Percentiles rank a stretch among this genome's conserved stretches.
These are phyloP conservation scores for Juncus effusus DNA, from an alignment of 176 grass and related monocot species.

Conservation along the genomic window DNA sequence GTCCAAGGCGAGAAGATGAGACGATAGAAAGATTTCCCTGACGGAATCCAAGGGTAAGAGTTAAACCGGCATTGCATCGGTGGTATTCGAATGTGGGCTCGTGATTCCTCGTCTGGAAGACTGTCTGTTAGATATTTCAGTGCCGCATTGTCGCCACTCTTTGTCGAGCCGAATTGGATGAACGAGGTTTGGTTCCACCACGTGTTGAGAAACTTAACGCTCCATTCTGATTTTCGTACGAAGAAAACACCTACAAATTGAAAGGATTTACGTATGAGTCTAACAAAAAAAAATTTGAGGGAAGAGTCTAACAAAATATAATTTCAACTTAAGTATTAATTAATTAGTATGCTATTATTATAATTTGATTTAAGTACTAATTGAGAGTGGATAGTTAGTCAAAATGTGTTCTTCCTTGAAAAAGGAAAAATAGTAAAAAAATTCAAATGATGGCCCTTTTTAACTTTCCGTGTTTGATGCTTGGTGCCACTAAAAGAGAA, in stretches of 20 bases:
- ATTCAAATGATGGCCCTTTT: too few relatives aligned
- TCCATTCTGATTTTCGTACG: slow-evolving; percentile 69
- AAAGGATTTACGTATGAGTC: slow-evolving; percentile 1
- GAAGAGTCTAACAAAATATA: neutral
- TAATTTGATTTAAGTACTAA: too few relatives aligned
- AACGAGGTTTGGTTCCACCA: slow-evolving; percentile 96
- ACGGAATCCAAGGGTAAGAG: slow-evolving; percentile 75
- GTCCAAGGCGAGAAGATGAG: slow-evolving; percentile 40
- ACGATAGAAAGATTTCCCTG: slow-evolving; percentile 41
- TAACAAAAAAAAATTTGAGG: slow-evolving; percentile 5
- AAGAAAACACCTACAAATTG: slow-evolving; percentile 61
- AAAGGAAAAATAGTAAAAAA: too few relatives aligned
- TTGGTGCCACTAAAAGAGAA: too few relatives aligned
- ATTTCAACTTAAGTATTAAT: neutral
- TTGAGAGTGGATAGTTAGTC: too few relatives aligned
- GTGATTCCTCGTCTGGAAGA: slow-evolving; percentile 49
- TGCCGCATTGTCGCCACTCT: slow-evolving; percentile 75
- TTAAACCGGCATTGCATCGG: slow-evolving; percentile 89
- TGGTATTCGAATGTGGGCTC: slow-evolving; percentile 47
- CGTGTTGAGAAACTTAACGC: slow-evolving; percentile 45
- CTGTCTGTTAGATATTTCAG: slow-evolving; percentile 50
- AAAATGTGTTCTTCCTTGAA: too few relatives aligned
- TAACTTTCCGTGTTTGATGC: too few relatives aligned
- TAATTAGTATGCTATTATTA: too few relatives aligned
- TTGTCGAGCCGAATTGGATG: slow-evolving; percentile 64